Base-by-base conservation (phyloP, 2,329 filamentous ascomycete genomes). In the Colletotrichum plurivorum region DNA sequence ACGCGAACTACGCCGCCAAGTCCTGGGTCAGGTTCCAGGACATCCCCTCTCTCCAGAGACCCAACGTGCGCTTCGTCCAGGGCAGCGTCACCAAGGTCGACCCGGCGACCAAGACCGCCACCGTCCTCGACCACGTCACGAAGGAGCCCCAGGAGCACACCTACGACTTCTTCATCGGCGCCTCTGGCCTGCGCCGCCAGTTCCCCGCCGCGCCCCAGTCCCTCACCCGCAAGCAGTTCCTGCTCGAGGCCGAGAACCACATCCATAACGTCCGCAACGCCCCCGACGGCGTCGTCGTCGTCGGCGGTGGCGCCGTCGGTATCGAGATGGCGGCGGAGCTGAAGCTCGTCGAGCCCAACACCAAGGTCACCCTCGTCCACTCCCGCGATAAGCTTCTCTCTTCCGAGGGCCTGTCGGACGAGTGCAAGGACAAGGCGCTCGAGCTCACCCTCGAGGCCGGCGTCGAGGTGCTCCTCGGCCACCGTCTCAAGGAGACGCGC, bases 291-390 rank as follows among this genome's bases (percentile, higher is more conserved):
- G 87, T 94, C 1, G 87, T 93, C 0, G 85, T 95, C 22, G 89
- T 95, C n/a, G 93, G 93, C 18, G 93, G 93, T 71, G 86, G 92
- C 57, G 93, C 93, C 7, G 93, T 95, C 1, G 93, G 93, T 9
- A 90, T 95, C 63, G 93, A 95, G 77, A 94, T 95, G 86, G 92
- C 93, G 0, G 89, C 92, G 1, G 93, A 96, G 80, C 83, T 95
- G 62, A 95, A 94, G 79, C 78, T 88, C 53, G 82, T 90, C 25
- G 85, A 91, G 70, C 92, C 93, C 0, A 75, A 86, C 12, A 82
- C 89, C 62, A 86, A 87, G 48, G 90, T 95, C n/a, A 93, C 89
- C 1, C 86, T 96, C 1, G 88, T 94, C 5, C 93, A 95, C 77
- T 94, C 93, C 4, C 85, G 92, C 20, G 83, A 87, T 27, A 88